Conservation (phyloP, 1,284 basidiomycete genomes). For the Cutaneotrichosporon cutaneum region DNA sequence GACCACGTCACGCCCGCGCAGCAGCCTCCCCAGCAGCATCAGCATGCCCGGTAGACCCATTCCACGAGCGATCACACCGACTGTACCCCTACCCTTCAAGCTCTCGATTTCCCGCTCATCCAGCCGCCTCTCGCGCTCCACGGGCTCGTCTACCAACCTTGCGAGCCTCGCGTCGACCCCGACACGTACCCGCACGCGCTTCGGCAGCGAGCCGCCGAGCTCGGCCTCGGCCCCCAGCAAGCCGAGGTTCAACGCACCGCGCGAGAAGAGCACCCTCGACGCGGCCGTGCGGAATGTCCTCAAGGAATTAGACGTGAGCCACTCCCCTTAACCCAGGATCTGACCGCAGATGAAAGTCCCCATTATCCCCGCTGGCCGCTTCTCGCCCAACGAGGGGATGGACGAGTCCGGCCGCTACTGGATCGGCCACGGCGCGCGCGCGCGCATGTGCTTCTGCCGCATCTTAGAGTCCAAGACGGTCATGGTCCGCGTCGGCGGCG, state of each 20-base stretch:
- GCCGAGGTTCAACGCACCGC: constrained; percentile 30
- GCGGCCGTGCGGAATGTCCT: constrained; percentile 87
- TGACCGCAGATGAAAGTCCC: constrained; percentile 63
- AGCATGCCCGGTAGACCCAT: neutral
- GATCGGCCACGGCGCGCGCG: constrained; percentile 79
- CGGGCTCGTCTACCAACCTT: neutral
- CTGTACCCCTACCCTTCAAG: constrained; percentile 19
- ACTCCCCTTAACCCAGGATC: no score
- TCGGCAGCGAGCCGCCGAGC: neutral
- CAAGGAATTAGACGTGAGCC: constrained; percentile 75
- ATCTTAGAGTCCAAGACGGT: constrained; percentile 88
- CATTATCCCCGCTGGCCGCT: constrained; percentile 65
- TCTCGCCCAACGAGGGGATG: constrained; percentile 59
- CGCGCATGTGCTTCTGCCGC: constrained; percentile 81
- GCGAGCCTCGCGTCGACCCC: constrained; percentile 6
- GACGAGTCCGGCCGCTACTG: constrained; percentile 92
- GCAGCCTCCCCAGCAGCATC: neutral
- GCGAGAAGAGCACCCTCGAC: constrained; percentile 77
- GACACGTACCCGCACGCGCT: constrained; percentile 1
- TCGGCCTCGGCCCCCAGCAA: neutral
- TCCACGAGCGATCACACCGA: constrained; percentile 11
- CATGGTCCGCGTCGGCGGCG: constrained; percentile 92
- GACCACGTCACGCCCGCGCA: neutral
- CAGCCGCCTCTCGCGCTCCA: constrained; percentile 10
- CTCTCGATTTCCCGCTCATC: neutral